phyloP scores from a whole-genome alignment of 768 basidiomycete species.

The Pleurotus giganteus region DNA sequence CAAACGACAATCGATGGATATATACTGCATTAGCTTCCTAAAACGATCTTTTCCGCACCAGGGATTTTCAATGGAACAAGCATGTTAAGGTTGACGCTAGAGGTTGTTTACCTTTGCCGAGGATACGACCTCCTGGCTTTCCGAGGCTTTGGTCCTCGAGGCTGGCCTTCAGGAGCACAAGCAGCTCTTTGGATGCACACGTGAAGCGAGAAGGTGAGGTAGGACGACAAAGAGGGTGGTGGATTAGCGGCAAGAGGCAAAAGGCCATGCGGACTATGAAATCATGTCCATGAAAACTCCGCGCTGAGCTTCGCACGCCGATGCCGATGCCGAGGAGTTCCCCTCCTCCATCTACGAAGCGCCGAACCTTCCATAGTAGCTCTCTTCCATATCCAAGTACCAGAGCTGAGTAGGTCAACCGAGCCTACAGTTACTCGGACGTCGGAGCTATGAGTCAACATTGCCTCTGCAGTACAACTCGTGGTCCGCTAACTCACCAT shows the following conservation, averaged over 20 bases:
- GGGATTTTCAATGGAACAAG: constrained; percentile 5
- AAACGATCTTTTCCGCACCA: not conserved
- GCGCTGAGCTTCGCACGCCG: not conserved
- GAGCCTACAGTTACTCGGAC: too few species aligned
- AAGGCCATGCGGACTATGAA: not conserved
- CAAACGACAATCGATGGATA: constrained; percentile 8
- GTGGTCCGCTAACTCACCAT: too few species aligned
- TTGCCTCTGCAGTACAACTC: too few species aligned
- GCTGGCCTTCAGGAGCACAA: constrained; percentile 3
- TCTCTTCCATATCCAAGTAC: too few species aligned
- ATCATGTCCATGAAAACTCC: not conserved
- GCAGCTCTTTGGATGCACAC: not conserved
- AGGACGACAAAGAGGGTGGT: not conserved
- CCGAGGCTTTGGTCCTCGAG: not conserved
- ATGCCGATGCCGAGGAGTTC: too few species aligned
- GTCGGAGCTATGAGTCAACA: too few species aligned
- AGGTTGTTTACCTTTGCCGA: not conserved
- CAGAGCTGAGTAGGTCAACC: too few species aligned
- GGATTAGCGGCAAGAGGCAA: not conserved
- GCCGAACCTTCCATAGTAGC: too few species aligned
- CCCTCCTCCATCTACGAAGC: too few species aligned
- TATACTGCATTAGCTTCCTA: not conserved
- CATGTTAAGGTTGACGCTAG: constrained; percentile 6
- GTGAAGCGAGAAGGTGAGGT: not conserved
- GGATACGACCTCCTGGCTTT: not conserved